Evolutionary conservation across 2,329 filamentous ascomycete genomes (phyloP).

Genomic region (Fusarium caatingaense): DNA sequence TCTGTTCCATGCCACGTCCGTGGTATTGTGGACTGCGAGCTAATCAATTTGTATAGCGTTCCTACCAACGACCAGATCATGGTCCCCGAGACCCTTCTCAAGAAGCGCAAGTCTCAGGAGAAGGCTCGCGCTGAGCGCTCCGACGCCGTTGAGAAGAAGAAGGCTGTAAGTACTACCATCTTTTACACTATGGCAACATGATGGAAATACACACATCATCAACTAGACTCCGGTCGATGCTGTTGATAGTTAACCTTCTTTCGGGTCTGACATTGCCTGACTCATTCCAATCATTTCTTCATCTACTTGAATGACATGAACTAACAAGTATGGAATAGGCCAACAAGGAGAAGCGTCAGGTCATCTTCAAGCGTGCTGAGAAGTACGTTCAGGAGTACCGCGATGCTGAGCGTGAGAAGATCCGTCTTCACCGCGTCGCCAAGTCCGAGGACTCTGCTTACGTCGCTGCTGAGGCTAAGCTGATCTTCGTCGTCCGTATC

Average conservation of each 20-base stretch:
- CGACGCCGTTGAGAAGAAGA: slow-evolving; percentile 84
- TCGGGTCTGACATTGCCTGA: slow-evolving; percentile 85
- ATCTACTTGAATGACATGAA: slow-evolving; percentile 33
- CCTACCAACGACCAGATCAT: slow-evolving; percentile 95
- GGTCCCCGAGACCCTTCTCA: slow-evolving; percentile 98
- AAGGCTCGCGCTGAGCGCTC: slow-evolving; percentile 93
- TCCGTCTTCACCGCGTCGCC: slow-evolving; percentile 88
- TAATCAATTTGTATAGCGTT: slow-evolving; percentile 79
- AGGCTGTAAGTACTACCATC: slow-evolving; percentile 77
- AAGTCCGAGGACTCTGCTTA: slow-evolving; percentile 95
- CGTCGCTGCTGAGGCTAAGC: slow-evolving; percentile 92
- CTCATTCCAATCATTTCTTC: slow-evolving; percentile 41
- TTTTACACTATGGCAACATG: slow-evolving; percentile 64
- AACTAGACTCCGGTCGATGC: slow-evolving; percentile 97
- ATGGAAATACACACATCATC: slow-evolving; percentile 85
- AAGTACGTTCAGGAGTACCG: slow-evolving; percentile 99
- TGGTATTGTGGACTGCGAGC: slow-evolving; percentile 77
- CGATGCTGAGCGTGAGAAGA: slow-evolving; percentile 97
- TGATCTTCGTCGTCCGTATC: slow-evolving; percentile 98
- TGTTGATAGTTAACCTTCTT: slow-evolving; percentile 99
- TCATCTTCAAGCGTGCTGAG: slow-evolving; percentile 99
- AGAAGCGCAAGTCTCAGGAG: slow-evolving; percentile 99
- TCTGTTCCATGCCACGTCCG: slow-evolving; percentile 65
- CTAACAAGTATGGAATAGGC: slow-evolving; percentile 69
- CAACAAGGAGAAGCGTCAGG: slow-evolving; percentile 98